phyloP scores from a whole-genome alignment of 495 filamentous ascomycete species.

The Aspergillus ostianus region DNA sequence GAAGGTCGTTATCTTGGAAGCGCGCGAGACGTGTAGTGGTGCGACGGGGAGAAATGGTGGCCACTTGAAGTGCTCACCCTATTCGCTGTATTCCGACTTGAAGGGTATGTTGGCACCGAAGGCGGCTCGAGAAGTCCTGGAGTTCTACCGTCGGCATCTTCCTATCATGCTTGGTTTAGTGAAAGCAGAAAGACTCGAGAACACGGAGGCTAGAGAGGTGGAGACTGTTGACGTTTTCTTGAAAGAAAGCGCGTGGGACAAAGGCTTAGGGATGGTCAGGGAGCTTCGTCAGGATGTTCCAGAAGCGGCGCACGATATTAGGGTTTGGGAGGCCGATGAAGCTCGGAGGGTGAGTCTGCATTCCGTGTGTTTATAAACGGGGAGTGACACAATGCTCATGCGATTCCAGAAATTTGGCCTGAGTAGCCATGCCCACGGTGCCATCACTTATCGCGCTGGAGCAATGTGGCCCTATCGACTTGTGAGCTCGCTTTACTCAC shows the following conservation, averaged over 20 bases:
- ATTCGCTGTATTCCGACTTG: slow-evolving; percentile 27
- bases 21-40: slow-evolving; percentile 72
- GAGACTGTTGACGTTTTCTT: slow-evolving; percentile 38
- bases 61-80: slow-evolving; percentile 38
- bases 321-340: slow-evolving; percentile 23
- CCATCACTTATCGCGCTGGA: slow-evolving; percentile 36
- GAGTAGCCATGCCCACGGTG: slow-evolving; percentile 15
- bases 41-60: slow-evolving; percentile 62
- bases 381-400: not conserved
- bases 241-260: slow-evolving; percentile 31
- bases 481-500: slow-evolving; percentile 36
- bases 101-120: slow-evolving; percentile 24
- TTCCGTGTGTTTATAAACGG: not conserved
- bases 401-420: slow-evolving; percentile 11
- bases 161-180: slow-evolving; percentile 11
- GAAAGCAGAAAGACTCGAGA: slow-evolving; percentile 2
- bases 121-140: slow-evolving; percentile 17
- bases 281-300: slow-evolving; percentile 33
- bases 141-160: slow-evolving; percentile 10
- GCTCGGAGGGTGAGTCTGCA: slow-evolving; percentile 25
- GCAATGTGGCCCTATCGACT: slow-evolving; percentile 47
- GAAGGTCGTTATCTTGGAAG: slow-evolving; percentile 69
- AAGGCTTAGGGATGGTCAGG: slow-evolving; percentile 30
- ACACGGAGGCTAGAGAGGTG: slow-evolving; percentile 30
- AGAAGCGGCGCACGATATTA: slow-evolving; percentile 23